Percentiles rank a stretch among this genome's conserved stretches.
Conservation (phyloP, 2,329 filamentous ascomycete genomes). For the Podosphaera xanthii region DNA sequence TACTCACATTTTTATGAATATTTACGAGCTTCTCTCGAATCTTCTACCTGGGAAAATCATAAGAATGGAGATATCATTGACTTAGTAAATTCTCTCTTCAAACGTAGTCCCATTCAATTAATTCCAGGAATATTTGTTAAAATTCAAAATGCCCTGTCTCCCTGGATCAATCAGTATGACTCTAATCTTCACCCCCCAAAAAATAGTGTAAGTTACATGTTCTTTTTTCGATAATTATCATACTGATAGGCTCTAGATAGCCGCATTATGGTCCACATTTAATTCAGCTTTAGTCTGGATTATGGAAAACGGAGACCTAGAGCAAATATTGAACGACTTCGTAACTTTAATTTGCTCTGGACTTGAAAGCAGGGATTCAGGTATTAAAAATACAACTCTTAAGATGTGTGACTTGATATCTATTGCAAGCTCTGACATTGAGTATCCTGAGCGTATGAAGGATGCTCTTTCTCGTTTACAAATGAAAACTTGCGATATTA, state of each 20-base stretch:
- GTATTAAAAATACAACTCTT: constrained; percentile 31
- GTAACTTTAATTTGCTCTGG: constrained; percentile 31
- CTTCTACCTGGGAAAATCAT: constrained; percentile 23
- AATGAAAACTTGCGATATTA: constrained; percentile 18
- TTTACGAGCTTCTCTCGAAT: constrained; percentile 27
- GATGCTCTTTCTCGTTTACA: constrained; percentile 36
- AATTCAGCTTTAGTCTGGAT: constrained; percentile 18
- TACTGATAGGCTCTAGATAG: constrained; percentile 18
- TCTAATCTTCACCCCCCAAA: constrained; percentile 21
- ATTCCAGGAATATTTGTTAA: constrained; percentile 31
- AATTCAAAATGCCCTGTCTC: constrained; percentile 35
- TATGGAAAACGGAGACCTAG: constrained; percentile 15
- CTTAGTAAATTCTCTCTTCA: constrained; percentile 17
- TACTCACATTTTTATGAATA: constrained; percentile 44
- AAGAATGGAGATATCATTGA: constrained; percentile 29
- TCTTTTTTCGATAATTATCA: not conserved
- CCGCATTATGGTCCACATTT: constrained; percentile 27
- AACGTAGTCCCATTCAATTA: constrained; percentile 21
- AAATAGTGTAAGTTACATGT: constrained; percentile 22
- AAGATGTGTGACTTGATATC: constrained; percentile 50
- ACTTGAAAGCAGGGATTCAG: constrained; percentile 31
- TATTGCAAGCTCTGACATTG: constrained; percentile 29
- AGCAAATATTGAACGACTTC: constrained; percentile 27
- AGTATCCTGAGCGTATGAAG: constrained; percentile 43
- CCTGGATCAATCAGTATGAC: constrained; percentile 36